Percentiles rank a stretch among this genome's conserved stretches.
Conservation (phyloP, 2,329 filamentous ascomycete species). For the Paecilomyces sp. region DNA sequence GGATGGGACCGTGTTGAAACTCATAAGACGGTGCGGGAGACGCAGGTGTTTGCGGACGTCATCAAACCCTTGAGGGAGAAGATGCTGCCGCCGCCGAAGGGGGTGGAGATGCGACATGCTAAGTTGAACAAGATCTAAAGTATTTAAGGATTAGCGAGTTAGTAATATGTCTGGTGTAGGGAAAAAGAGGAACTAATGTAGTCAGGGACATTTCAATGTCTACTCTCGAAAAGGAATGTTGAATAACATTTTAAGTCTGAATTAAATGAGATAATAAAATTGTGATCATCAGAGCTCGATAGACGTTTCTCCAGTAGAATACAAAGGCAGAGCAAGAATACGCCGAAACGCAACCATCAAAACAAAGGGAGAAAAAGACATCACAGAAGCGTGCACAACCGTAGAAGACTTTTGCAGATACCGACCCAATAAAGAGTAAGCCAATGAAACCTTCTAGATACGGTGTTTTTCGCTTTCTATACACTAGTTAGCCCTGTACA, state of each 20-base stretch:
- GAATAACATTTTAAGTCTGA: constrained; percentile 2
- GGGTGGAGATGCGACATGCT: constrained; percentile 40
- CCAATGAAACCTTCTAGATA: constrained; percentile 40
- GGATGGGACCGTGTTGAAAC: constrained; percentile 47
- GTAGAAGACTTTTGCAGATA: constrained; percentile 5
- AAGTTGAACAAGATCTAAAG: constrained; percentile 26
- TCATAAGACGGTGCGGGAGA: constrained; percentile 42
- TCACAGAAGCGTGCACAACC: constrained; percentile 12
- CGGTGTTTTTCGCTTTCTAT: constrained; percentile 72
- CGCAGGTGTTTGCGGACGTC: constrained; percentile 36
- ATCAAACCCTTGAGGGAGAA: constrained; percentile 37
- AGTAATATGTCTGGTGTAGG: not conserved
- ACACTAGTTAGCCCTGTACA: not conserved
- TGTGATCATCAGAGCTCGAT: constrained; percentile 1
- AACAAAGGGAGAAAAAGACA: constrained; percentile 9
- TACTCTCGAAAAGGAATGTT: not conserved
- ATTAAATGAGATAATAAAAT: constrained; percentile 2
- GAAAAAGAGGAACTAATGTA: not conserved
- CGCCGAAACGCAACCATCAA: constrained; percentile 5
- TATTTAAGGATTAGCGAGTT: not conserved
- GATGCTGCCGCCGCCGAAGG: constrained; percentile 27
- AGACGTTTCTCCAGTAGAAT: constrained; percentile 24
- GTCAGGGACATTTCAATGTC: not conserved
- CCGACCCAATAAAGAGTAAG: constrained; percentile 1
- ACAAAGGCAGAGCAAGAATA: constrained; percentile 18